These are phyloP conservation scores for Fusarium keratoplasticum DNA, from an alignment of 2,329 filamentous ascomycete genomes.

Conservation along the genomic window DNA sequence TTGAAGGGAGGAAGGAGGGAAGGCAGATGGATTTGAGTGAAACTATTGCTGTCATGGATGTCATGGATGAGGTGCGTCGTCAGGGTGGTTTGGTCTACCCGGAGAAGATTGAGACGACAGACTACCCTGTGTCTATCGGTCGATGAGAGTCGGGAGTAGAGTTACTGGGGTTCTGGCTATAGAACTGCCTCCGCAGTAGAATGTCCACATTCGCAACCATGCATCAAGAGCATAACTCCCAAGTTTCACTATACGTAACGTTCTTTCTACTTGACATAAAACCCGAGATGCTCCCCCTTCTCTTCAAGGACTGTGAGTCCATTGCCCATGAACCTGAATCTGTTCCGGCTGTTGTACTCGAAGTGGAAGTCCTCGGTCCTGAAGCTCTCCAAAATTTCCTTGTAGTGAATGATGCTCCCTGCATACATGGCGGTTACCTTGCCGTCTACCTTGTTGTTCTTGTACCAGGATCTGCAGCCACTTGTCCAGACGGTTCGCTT, in stretches of 20 bases:
- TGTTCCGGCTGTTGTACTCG: neutral
- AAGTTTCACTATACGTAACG: too few relatives aligned
- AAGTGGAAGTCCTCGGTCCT: neutral
- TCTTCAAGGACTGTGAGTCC: neutral
- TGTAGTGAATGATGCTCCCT: neutral
- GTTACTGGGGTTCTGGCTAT: neutral
- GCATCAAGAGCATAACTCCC: too few relatives aligned
- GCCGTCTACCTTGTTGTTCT: neutral
- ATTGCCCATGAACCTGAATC: neutral
- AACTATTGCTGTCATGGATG: constrained; percentile 85
- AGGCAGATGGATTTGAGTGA: constrained; percentile 75
- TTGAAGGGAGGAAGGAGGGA: constrained; percentile 82
- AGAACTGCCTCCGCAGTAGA: neutral
- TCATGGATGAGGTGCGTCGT: constrained; percentile 65
- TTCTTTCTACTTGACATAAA: too few relatives aligned
- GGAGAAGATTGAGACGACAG: constrained; percentile 43
- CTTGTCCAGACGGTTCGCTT: neutral
- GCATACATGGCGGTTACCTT: neutral
- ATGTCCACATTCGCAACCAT: too few relatives aligned
- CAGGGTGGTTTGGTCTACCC: constrained; percentile 66
- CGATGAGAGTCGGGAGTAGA: neutral
- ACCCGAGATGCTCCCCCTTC: neutral
- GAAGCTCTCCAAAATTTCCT: neutral
- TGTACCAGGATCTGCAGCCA: neutral
- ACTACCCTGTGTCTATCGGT: constrained; percentile 5